Base-by-base conservation (phyloP, 495 filamentous ascomycete genomes). In the Aspergillus conjunctus region DNA sequence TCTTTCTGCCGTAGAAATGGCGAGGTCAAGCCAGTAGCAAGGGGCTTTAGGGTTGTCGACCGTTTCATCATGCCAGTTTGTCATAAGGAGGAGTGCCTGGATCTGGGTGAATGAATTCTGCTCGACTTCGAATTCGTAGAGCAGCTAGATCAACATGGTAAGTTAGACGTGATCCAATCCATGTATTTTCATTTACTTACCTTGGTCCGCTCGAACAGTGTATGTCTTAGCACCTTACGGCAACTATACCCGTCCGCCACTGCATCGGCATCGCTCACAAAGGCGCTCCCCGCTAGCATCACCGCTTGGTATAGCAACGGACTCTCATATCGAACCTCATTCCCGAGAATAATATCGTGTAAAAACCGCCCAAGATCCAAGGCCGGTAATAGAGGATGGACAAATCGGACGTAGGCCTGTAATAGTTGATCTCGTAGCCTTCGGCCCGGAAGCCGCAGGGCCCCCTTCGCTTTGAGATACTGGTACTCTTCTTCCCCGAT, bases 41-140 rank as follows among this genome's bases (percentile, higher is more conserved):
- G 37, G 37, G 11, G 37, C 37, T 41, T 41, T 41, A n/a, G 7
- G 37, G 37, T 12, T 41, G 37, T 41, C 37, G 37, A n/a, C 15
- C 9, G 7, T 9, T 11, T 41, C 37, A 4, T 9, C 9, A n/a
- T 41, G 37, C 37, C 37, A 41, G 15, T 41, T 41, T 12, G 37
- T 41, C 37, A 41, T 41, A 1, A 41, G 37, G 3, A 41, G 37
- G 37, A 41, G 37, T 11, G 37, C 37, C 15, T 41, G 37, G 37
- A 41, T 41, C 37, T 41, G 37, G 37, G 37, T 41, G 37, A 8
- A 41, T 11, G 37, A 41, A 41, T 41, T 41, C 15, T 41, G 37
- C 37, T 41, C 37, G 37, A 41, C 37, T n/a, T 41, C 37, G 37
- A 41, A 41, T 41, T 41, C 37, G 37, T 41, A 41, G 11, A 41